phyloP scores from a whole-genome alignment of 495 filamentous ascomycete genomes.

The Hypoxylon fragiforme region DNA sequence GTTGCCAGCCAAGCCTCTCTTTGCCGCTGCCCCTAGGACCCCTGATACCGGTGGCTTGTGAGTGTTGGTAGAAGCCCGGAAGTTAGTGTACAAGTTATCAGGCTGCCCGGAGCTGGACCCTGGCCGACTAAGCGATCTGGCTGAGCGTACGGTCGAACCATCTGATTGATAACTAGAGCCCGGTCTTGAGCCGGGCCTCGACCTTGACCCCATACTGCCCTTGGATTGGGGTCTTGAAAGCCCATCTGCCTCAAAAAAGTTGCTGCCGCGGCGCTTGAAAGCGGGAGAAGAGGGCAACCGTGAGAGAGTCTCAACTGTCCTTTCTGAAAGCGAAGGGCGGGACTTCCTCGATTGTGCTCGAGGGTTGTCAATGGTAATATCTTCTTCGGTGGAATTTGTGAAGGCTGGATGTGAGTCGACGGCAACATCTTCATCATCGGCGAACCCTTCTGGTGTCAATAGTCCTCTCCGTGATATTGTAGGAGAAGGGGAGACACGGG shows the following conservation, averaged over 20 bases:
- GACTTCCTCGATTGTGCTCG: slow-evolving; percentile 29
- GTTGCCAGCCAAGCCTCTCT: slow-evolving; percentile 31
- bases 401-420: slow-evolving; percentile 31
- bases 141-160: slow-evolving; percentile 36
- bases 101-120: slow-evolving; percentile 45
- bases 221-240: slow-evolving; percentile 39
- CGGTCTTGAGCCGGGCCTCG: slow-evolving; percentile 46
- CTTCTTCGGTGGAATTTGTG: slow-evolving; percentile 25
- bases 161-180: slow-evolving; percentile 52
- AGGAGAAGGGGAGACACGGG: slow-evolving; percentile 16
- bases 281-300: slow-evolving; percentile 53
- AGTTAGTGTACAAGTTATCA: slow-evolving; percentile 34
- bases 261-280: slow-evolving; percentile 40
- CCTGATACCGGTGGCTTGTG: slow-evolving; percentile 43
- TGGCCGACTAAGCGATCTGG: slow-evolving; percentile 42
- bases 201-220: slow-evolving; percentile 42
- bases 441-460: slow-evolving; percentile 12
- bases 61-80: slow-evolving; percentile 38
- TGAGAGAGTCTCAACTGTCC: slow-evolving; percentile 53
- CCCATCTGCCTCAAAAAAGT: slow-evolving; percentile 42
- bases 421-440: slow-evolving; percentile 20
- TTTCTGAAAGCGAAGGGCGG: slow-evolving; percentile 47
- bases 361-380: slow-evolving; percentile 31
- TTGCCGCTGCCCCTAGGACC: slow-evolving; percentile 41
- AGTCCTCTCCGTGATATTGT: slow-evolving; percentile 7